Evolutionary conservation across 345 rosid species (phyloP).

Genomic region (Kernera saxatilis): DNA sequence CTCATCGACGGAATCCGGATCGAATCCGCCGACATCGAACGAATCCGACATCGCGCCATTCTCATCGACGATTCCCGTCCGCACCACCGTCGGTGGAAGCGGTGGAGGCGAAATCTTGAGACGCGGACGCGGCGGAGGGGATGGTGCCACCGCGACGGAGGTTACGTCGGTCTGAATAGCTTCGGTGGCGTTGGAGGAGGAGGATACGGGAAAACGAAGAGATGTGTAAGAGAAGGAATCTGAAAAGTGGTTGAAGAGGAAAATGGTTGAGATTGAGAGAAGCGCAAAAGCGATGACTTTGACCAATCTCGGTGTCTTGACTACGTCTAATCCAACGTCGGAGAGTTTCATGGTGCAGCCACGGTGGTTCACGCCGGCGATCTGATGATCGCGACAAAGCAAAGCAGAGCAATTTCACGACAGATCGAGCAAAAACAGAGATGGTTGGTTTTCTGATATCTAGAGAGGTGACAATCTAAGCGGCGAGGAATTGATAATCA

Average conservation of each 20-base stretch:
- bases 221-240: constrained; percentile 25
- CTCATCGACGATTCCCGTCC: constrained; percentile 57
- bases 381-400: constrained; percentile 1
- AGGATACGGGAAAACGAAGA: constrained; percentile 12
- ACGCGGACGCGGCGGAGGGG: constrained; percentile 18
- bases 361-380: constrained; percentile 15
- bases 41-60: constrained; percentile 50
- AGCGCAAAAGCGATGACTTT: constrained; percentile 34
- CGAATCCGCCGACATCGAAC: constrained; percentile 42
- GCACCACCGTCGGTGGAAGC: constrained; percentile 34
- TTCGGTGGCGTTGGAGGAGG: constrained; percentile 15
- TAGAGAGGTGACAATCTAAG: background rate
- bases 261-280: constrained; percentile 26
- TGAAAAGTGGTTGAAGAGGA: constrained; percentile 30
- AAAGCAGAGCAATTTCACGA: background rate
- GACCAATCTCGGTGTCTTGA: constrained; percentile 39
- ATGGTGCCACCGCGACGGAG: background rate
- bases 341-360: constrained; percentile 1
- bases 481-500: background rate
- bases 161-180: background rate
- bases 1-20: constrained; percentile 31
- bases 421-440: constrained; percentile 11
- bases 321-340: constrained; percentile 22
- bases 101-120: constrained; percentile 26
- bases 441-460: background rate